phyloP scores from a whole-genome alignment of 805 yeast genomes.

The Spencermartinsiella europaea region DNA sequence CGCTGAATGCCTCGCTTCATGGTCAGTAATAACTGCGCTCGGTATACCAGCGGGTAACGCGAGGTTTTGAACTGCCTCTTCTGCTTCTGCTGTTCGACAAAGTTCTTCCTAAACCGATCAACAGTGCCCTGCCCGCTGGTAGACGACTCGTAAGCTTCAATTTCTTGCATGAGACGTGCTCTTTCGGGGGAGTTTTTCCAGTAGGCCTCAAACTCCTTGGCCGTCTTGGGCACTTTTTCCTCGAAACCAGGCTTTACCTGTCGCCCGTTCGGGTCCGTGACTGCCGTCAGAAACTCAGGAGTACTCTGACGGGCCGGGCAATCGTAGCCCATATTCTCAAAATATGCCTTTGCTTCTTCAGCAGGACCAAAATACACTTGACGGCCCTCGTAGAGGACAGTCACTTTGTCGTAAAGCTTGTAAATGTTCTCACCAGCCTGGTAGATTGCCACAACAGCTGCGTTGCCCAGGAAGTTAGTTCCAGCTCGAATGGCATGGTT shows the following conservation, averaged over 20 bases:
- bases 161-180: conserved; percentile 37
- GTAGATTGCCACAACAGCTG: conserved; percentile 64
- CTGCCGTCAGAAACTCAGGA: conserved; percentile 65
- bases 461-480: conserved; percentile 48
- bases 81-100: conserved; percentile 29
- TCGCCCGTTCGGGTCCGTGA: conserved; percentile 64
- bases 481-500: conserved; percentile 59
- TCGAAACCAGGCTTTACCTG: conserved; percentile 44
- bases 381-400: conserved; percentile 53
- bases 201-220: conserved; percentile 53
- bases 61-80: conserved; percentile 36
- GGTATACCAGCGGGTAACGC: conserved; percentile 40
- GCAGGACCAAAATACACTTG: conserved; percentile 65
- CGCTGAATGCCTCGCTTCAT: conserved; percentile 51
- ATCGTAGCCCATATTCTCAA: conserved; percentile 58
- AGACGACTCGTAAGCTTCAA: conserved; percentile 39
- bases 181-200: conserved; percentile 54
- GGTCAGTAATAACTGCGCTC: conserved; percentile 46
- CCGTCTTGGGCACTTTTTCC: conserved; percentile 51
- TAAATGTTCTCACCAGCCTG: conserved; percentile 67
- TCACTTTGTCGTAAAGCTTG: conserved; percentile 57
- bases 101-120: conserved; percentile 33
- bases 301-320: conserved; percentile 64
- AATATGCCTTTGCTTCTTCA: conserved; percentile 49
- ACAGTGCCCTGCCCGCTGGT: conserved; percentile 33